Conservation (phyloP, 345 rosid species). For the Brassica juncea region DNA sequence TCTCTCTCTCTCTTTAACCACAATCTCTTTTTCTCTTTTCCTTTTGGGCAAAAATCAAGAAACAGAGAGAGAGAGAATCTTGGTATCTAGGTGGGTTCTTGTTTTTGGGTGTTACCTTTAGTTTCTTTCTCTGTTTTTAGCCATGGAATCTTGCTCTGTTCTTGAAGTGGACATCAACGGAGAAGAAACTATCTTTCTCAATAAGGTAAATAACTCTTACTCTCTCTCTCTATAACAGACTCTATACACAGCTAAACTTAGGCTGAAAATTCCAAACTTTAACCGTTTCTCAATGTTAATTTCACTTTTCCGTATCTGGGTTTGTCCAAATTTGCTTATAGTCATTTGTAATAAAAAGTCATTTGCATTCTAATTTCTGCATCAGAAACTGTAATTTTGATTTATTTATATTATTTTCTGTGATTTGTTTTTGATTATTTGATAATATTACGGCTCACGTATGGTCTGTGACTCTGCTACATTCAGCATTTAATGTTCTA, state of each 20-base stretch:
- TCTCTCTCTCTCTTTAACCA: conserved; percentile 34
- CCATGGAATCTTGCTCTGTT: conserved; percentile 76
- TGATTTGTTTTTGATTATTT: conserved; percentile 11
- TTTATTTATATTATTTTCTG: neutral
- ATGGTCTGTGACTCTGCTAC: conserved; percentile 36
- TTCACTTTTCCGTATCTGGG: conserved; percentile 8
- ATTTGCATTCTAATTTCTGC: conserved; percentile 12
- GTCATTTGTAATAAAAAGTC: neutral
- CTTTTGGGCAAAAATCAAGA: conserved; percentile 4
- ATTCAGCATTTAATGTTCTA: conserved; percentile 34
- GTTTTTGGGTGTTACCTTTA: neutral
- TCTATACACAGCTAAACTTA: conserved; percentile 3
- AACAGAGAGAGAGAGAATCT: conserved; percentile 24
- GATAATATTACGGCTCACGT: conserved; percentile 25
- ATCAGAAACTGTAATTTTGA: neutral
- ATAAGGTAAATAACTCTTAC: conserved; percentile 57
- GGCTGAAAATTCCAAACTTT: conserved; percentile 18
- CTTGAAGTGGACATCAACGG: conserved; percentile 96
- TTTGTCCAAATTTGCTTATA: neutral
- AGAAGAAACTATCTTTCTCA: conserved; percentile 74
- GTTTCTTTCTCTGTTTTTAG: conserved; percentile 35
- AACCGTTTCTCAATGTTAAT: conserved; percentile 7
- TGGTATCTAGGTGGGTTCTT: conserved; percentile 38
- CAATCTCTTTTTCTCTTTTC: conserved; percentile 39
- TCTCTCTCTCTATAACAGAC: neutral